Evolutionary conservation across 2,329 filamentous ascomycete genomes (phyloP).

Genomic region (Sarocladium strictum): DNA sequence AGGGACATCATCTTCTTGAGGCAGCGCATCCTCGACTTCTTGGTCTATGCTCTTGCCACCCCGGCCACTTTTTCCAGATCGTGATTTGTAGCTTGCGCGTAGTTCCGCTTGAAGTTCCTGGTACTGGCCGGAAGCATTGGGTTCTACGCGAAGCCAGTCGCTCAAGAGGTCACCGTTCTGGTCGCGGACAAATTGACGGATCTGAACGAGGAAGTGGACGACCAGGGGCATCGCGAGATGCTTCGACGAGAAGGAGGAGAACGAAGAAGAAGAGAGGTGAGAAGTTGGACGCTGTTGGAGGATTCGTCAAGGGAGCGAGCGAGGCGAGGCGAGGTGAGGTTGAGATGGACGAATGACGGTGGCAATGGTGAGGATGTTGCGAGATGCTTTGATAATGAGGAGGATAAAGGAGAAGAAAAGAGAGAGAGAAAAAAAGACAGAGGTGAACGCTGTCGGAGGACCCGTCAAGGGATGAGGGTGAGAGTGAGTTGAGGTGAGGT

Average conservation of each 20-base stretch:
- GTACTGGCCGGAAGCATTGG: constrained; percentile 62
- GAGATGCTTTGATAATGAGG: neutral
- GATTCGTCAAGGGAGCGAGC: neutral
- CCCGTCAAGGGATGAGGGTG: neutral
- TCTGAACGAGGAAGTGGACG: constrained; percentile 60
- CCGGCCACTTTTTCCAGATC: neutral
- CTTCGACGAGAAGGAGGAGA: neutral
- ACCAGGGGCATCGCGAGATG: constrained; percentile 51
- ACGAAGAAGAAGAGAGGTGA: neutral
- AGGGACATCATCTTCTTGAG: constrained; percentile 56
- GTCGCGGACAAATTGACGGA: constrained; percentile 49
- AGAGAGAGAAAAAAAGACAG: no score
- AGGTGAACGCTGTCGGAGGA: neutral
- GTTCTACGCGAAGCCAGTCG: constrained; percentile 69
- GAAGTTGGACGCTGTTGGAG: neutral
- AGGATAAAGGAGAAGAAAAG: neutral
- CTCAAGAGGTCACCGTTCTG: constrained; percentile 62
- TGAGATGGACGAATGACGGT: neutral
- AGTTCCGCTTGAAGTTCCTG: constrained; percentile 63
- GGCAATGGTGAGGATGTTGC: constrained; percentile 24
- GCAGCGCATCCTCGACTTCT: constrained; percentile 58
- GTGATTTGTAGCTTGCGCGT: constrained; percentile 42
- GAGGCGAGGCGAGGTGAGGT: neutral
- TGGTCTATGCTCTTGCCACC: constrained; percentile 40
- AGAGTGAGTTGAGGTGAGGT: neutral